phyloP scores from a whole-genome alignment of 495 filamentous ascomycete species.

The Xylaria intraflava region DNA sequence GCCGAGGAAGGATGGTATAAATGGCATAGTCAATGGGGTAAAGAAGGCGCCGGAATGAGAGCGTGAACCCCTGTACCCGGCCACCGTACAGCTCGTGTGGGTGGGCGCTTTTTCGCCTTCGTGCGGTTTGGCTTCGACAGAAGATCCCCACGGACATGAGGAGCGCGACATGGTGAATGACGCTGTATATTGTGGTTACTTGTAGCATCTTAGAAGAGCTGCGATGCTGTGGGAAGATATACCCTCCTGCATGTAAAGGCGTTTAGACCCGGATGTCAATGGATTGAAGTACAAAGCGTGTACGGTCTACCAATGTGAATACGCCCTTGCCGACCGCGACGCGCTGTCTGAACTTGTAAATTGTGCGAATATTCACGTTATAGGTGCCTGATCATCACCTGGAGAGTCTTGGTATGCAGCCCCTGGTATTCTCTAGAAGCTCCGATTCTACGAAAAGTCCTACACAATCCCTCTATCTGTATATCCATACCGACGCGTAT shows the following conservation, averaged over 20 bases:
- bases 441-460: no score
- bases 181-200: constrained; percentile 2
- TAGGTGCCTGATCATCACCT: no score
- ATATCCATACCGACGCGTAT: no score
- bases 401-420: no score
- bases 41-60: not conserved
- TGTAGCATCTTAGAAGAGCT: not conserved
- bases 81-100: not conserved
- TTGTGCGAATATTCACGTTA: no score
- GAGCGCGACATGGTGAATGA: not conserved
- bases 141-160: not conserved
- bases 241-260: not conserved
- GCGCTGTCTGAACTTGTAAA: no score
- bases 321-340: no score
- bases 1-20: not conserved
- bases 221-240: not conserved
- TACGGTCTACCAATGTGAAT: no score
- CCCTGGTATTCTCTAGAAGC: no score
- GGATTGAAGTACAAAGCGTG: not conserved
- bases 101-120: not conserved
- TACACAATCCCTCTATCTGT: no score
- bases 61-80: not conserved
- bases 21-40: not conserved
- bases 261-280: not conserved
- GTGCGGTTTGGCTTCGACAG: not conserved